Conservation (phyloP, 257 asterid genomes). For the Paulownia fortunei region DNA sequence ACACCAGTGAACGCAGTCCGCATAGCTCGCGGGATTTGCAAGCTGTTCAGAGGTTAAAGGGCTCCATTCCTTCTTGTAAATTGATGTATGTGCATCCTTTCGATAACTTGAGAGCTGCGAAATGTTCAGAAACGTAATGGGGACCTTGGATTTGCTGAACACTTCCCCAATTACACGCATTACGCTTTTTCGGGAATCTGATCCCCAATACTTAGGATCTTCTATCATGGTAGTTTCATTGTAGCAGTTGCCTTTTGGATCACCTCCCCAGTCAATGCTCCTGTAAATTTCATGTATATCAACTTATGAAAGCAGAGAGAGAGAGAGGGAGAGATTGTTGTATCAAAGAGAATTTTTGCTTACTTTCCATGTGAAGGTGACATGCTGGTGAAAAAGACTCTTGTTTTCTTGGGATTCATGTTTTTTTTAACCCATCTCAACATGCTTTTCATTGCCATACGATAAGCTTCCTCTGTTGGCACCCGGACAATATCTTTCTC, state of each 20-base stretch:
- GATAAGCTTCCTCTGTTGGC: conserved; percentile 65
- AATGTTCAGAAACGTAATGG: conserved; percentile 61
- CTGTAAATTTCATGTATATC: conserved; percentile 25
- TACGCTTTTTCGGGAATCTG: conserved; percentile 43
- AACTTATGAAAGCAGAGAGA: too few species aligned
- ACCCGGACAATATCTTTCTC: conserved; percentile 50
- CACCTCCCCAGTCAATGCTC: conserved; percentile 72
- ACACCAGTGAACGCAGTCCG: conserved; percentile 79
- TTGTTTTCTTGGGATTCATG: conserved; percentile 53
- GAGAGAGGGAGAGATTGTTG: background rate
- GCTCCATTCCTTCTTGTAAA: conserved; percentile 67
- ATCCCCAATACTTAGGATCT: conserved; percentile 60
- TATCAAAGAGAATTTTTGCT: conserved; percentile 5
- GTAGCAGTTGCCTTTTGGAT: conserved; percentile 56
- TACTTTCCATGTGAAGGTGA: conserved; percentile 73
- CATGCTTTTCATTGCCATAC: conserved; percentile 75
- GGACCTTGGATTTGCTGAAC: conserved; percentile 44
- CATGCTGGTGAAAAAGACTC: conserved; percentile 76
- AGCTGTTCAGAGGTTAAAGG: conserved; percentile 54
- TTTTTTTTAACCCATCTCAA: conserved; percentile 61
- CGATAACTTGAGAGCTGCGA: conserved; percentile 69
- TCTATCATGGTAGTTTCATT: conserved; percentile 54
- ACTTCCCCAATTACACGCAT: conserved; percentile 51
- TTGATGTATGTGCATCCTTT: conserved; percentile 74
- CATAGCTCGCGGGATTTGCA: conserved; percentile 60